Conservation (phyloP, 352 stramenopile genomes). For the Phytophthora pisi region DNA sequence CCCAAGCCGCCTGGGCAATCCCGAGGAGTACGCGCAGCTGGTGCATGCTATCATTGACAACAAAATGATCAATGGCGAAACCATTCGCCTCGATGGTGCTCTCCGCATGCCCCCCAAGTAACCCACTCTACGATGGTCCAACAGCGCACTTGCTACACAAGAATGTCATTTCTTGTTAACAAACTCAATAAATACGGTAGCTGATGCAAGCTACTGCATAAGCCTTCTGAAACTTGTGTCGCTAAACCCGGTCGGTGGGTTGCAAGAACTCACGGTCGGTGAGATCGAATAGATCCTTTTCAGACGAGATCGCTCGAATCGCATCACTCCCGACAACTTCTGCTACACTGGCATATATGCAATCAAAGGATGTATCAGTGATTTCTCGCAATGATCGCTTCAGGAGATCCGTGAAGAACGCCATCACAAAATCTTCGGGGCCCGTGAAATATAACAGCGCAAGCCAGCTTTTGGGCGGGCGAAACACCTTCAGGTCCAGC, state of each 20-base stretch:
- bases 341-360: constrained; percentile 43
- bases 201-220: constrained; percentile 11
- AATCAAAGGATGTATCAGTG: constrained; percentile 59
- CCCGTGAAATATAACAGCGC: constrained; percentile 81
- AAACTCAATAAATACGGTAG: constrained; percentile 36
- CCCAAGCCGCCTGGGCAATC: constrained; percentile 93
- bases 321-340: constrained; percentile 39
- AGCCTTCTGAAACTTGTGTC: not conserved
- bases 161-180: constrained; percentile 7
- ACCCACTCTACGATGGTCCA: not conserved
- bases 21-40: constrained; percentile 96
- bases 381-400: constrained; percentile 53
- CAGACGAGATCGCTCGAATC: constrained; percentile 48
- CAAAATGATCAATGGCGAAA: constrained; percentile 98
- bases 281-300: constrained; percentile 71
- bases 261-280: constrained; percentile 50
- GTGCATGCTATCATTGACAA: constrained; percentile 97
- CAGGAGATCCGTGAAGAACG: constrained; percentile 54
- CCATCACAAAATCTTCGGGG: constrained; percentile 54
- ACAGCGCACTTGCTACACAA: not conserved
- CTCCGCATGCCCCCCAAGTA: constrained; percentile 95
- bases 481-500: constrained; percentile 75
- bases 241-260: constrained; percentile 51
- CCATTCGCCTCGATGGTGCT: constrained; percentile 97
- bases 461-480: constrained; percentile 64